Base-by-base conservation (phyloP, 768 basidiomycete genomes). In the Chlorophyllum brunneum region DNA sequence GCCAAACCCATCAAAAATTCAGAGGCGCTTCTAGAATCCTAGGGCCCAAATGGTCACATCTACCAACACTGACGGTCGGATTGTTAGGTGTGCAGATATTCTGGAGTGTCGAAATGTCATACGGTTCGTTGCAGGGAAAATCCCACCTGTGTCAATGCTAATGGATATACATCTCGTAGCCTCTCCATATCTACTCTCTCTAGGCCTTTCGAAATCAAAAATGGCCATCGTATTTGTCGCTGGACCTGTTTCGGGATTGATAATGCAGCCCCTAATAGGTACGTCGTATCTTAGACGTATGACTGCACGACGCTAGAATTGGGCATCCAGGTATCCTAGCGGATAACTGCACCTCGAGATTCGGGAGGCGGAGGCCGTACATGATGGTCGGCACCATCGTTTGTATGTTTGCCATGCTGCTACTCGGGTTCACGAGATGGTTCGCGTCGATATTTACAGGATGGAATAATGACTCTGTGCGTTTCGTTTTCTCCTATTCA, bases 81-180 rank as follows among this genome's bases (percentile, higher is more conserved):
- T 69, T 95, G 46, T 67, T 92, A 2, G 94, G 94, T 5, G 83
- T 95, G 0, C 89, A 92, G 65, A 82, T 92, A 55, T 81, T 95
- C 41, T 97, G 95, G 95, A 88, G 87, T 1, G 86, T 95, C 10
- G 94, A 97, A 63, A 94, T 97, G 91, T 86, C 90, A 0, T 94
- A 95, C 56, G 92, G 89, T 74, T 29, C 31, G 71, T 60, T 16
- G 0, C 6, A 31, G 11, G 70, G 49, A 30, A 60, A 44, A 9
- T 43, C 16, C 3, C 24, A 9, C 9, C 8, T 33, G 2, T 24
- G 7, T 10, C 13, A 11, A n/a, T 37, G 31, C 16, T 48, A 6
- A 51, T 24, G 20, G 26, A 26, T 43, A 27, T 56, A 4, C 22
- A 8, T 22, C 9, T 16, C 20, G 9, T 44, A 83, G 84, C 81